Evolutionary conservation across 805 yeast species (phyloP).

Genomic region (Myxozyma lipomycoides): DNA sequence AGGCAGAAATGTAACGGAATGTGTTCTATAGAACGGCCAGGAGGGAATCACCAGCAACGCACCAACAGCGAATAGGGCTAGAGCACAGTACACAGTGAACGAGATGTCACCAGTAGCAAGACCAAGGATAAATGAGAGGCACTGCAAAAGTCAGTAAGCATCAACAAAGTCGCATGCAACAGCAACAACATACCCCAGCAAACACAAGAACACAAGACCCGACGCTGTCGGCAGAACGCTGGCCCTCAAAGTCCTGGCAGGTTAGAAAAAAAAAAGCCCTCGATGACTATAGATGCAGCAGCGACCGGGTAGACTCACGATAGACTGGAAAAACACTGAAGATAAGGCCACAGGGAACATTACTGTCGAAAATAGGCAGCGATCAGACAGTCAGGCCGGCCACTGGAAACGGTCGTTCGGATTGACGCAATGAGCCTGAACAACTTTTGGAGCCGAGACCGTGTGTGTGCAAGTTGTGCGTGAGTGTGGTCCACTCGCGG

Average conservation of each 20-base stretch:
- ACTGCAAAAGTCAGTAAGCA: constrained; percentile 5
- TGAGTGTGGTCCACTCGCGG: too few species aligned
- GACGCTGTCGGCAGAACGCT: constrained; percentile 42
- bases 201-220: constrained; percentile 33
- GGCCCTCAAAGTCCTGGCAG: constrained; percentile 50
- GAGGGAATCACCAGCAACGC: constrained; percentile 51
- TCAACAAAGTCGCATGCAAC: background rate
- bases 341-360: too few species aligned
- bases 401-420: too few species aligned
- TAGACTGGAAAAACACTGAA: too few species aligned
- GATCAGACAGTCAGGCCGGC: too few species aligned
- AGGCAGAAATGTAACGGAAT: constrained; percentile 45
- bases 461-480: too few species aligned
- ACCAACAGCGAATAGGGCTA: constrained; percentile 37
- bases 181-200: constrained; percentile 32
- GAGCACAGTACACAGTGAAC: constrained; percentile 42
- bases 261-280: too few species aligned
- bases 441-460: too few species aligned
- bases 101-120: constrained; percentile 45
- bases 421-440: too few species aligned
- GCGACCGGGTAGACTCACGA: too few species aligned
- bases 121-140: constrained; percentile 49
- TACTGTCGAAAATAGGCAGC: too few species aligned
- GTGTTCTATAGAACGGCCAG: constrained; percentile 52
- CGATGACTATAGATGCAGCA: too few species aligned